Evolutionary conservation across 129 eudicot genomes (phyloP).

Genomic region (Artemisia annua): DNA sequence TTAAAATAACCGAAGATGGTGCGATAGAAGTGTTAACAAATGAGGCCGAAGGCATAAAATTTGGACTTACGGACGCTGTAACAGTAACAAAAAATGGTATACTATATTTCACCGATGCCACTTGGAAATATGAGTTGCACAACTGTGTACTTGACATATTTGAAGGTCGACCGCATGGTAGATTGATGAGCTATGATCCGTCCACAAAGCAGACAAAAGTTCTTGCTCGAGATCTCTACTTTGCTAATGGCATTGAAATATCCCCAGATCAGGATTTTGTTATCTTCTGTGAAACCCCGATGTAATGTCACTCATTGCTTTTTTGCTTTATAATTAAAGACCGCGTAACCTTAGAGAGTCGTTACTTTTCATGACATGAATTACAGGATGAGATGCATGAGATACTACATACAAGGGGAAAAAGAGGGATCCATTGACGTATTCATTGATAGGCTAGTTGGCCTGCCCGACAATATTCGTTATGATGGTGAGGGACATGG

Average conservation of each 20-base stretch:
- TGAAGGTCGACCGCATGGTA: slow-evolving; percentile 78
- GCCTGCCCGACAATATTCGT: slow-evolving; percentile 77
- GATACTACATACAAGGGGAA: slow-evolving; percentile 64
- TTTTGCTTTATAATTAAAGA: not conserved
- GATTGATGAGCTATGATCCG: slow-evolving; percentile 84
- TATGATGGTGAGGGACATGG: slow-evolving; percentile 86
- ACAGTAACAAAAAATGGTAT: slow-evolving; percentile 58
- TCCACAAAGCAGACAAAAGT: slow-evolving; percentile 58
- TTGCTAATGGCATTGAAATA: slow-evolving; percentile 77
- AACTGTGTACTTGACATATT: slow-evolving; percentile 33
- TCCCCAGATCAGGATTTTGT: slow-evolving; percentile 64
- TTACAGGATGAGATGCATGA: slow-evolving; percentile 80
- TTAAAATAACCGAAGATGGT: slow-evolving; percentile 63
- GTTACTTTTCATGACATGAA: not conserved
- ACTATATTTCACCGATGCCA: slow-evolving; percentile 87
- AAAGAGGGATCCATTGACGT: slow-evolving; percentile 54
- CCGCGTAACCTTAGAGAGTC: not conserved
- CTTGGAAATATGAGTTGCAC: slow-evolving; percentile 48
- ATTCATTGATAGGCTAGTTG: slow-evolving; percentile 64
- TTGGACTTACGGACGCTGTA: slow-evolving; percentile 66
- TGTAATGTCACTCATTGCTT: slow-evolving; percentile 37
- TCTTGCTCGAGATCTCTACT: slow-evolving; percentile 64
- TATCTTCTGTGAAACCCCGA: slow-evolving; percentile 76
- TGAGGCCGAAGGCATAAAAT: slow-evolving; percentile 79
- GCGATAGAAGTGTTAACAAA: slow-evolving; percentile 51